These are phyloP conservation scores for Mycena haematopus DNA, from an alignment of 768 basidiomycete species.

Conservation along the genomic window DNA sequence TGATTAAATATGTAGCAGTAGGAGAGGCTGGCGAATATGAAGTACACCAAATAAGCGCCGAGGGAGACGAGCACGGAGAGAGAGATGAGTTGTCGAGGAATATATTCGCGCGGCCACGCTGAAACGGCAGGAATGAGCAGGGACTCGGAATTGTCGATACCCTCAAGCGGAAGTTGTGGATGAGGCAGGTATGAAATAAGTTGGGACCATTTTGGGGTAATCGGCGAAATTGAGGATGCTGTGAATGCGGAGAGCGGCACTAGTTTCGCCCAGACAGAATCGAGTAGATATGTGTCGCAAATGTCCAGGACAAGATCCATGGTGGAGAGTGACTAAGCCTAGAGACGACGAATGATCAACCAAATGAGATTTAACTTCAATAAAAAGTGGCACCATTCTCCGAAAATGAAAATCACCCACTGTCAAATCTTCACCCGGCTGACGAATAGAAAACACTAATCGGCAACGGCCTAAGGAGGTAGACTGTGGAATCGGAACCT, in stretches of 20 bases:
- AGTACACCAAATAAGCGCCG: constrained; percentile 88
- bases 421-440: too few relatives aligned
- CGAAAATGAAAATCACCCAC: too few relatives aligned
- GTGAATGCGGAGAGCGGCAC: constrained; percentile 67
- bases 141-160: not conserved
- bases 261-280: constrained; percentile 75
- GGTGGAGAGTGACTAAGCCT: not conserved
- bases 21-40: constrained; percentile 83
- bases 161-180: constrained; percentile 52
- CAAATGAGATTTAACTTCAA: not conserved
- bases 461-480: not conserved
- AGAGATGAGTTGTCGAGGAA: constrained; percentile 80
- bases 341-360: not conserved
- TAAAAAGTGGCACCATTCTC: constrained; percentile 2
- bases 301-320: constrained; percentile 87
- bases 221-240: constrained; percentile 40
- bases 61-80: constrained; percentile 73
- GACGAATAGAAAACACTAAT: too few relatives aligned
- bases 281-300: constrained; percentile 76
- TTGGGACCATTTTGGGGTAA: constrained; percentile 52
- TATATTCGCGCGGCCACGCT: constrained; percentile 85
- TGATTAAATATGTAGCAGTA: constrained; percentile 91
- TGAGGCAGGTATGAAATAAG: constrained; percentile 62
- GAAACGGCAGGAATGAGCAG: constrained; percentile 46
- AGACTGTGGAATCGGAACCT: too few relatives aligned